Conservation (phyloP, 2,329 filamentous ascomycete genomes). For the Boeremia exigua region DNA sequence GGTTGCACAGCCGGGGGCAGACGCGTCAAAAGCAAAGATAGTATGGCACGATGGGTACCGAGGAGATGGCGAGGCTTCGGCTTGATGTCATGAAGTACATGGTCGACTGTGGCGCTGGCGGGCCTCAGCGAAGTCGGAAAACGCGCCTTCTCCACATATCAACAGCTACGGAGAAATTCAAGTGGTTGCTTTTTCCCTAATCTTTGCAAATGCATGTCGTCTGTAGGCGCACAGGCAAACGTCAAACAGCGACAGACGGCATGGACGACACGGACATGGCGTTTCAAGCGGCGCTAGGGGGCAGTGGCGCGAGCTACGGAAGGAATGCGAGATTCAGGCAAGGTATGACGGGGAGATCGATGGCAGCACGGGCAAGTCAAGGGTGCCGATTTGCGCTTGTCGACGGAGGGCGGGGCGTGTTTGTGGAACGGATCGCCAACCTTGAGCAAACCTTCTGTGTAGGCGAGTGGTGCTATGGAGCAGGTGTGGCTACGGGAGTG, state of each 20-base stretch:
- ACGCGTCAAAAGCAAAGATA: slow-evolving; percentile 13
- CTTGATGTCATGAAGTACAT: neutral
- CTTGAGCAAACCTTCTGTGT: slow-evolving; percentile 23
- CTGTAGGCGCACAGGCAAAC: slow-evolving; percentile 13
- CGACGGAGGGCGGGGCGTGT: slow-evolving; percentile 41
- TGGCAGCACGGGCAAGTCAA: slow-evolving; percentile 40
- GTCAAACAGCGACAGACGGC: slow-evolving; percentile 19
- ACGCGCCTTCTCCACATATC: neutral
- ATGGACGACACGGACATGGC: slow-evolving; percentile 38
- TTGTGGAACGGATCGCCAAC: slow-evolving; percentile 45
- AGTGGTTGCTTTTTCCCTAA: slow-evolving; percentile 1
- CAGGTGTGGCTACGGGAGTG: slow-evolving; percentile 3
- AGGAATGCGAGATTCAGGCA: slow-evolving; percentile 45
- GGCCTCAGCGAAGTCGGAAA: neutral
- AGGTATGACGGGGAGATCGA: slow-evolving; percentile 45
- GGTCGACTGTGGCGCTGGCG: neutral
- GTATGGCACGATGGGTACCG: neutral
- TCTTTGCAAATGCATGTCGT: slow-evolving; percentile 1
- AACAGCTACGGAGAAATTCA: slow-evolving; percentile 5
- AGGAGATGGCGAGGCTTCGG: neutral
- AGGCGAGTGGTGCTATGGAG: too few relatives aligned
- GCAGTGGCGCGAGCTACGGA: slow-evolving; percentile 43
- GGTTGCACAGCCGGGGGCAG: slow-evolving; percentile 3
- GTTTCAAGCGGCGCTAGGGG: slow-evolving; percentile 39
- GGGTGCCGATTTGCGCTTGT: slow-evolving; percentile 32